Evolutionary conservation across 1,284 basidiomycete species (phyloP).

Genomic region (Phellinidium pouzarii): DNA sequence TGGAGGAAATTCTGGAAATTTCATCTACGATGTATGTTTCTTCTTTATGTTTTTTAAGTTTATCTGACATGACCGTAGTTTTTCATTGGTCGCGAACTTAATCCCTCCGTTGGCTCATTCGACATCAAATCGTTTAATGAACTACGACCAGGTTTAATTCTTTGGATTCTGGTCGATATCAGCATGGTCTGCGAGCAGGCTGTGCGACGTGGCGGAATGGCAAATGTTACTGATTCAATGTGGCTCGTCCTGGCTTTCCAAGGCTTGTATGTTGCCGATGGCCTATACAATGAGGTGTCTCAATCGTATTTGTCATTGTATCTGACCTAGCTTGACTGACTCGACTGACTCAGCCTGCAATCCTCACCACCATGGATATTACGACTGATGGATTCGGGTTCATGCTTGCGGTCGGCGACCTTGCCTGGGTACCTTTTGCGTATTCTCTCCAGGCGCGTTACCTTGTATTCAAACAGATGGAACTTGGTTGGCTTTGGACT

Average conservation of each 20-base stretch:
- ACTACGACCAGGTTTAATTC: constrained; percentile 89
- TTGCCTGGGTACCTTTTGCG: constrained; percentile 92
- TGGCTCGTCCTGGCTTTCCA: constrained; percentile 87
- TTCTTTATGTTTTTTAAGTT: not conserved
- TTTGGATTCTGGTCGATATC: constrained; percentile 91
- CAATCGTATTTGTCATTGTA: constrained; percentile 9
- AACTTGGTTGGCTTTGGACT: constrained; percentile 65
- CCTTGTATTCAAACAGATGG: constrained; percentile 81
- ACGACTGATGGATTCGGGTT: constrained; percentile 97
- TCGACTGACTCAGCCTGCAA: constrained; percentile 48
- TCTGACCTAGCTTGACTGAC: too few species aligned
- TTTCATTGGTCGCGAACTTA: constrained; percentile 94
- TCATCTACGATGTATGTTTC: constrained; percentile 81
- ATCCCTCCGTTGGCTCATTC: constrained; percentile 83
- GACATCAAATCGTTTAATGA: constrained; percentile 99
- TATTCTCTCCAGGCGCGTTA: constrained; percentile 94
- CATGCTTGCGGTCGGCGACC: constrained; percentile 94
- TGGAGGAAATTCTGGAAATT: constrained; percentile 87
- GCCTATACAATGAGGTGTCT: constrained; percentile 79
- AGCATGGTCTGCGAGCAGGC: constrained; percentile 92
- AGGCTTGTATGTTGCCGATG: constrained; percentile 82
- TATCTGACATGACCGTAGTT: constrained; percentile 49
- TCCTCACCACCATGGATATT: constrained; percentile 97
- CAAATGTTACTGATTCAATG: constrained; percentile 83
- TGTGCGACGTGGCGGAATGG: constrained; percentile 61